Percentiles rank a stretch among this genome's conserved stretches.
Evolutionary conservation across 139 green algal genomes (phyloP).

Genomic region (Ettlia oleoabundans): DNA sequence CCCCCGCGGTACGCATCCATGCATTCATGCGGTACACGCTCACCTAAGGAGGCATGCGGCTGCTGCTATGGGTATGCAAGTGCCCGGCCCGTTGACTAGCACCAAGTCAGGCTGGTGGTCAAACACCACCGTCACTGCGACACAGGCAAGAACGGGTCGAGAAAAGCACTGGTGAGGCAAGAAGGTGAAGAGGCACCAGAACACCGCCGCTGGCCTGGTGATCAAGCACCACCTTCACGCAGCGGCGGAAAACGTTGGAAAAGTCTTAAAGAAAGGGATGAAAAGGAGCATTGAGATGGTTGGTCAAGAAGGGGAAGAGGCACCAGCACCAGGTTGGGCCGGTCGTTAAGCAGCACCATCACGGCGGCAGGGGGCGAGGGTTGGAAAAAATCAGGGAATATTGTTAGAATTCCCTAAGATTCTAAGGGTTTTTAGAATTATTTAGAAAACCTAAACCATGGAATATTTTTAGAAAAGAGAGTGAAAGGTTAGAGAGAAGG

Average conservation of each 20-base stretch:
- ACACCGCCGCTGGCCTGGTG: background rate
- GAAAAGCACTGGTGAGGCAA: background rate
- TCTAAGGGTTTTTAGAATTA: too few species aligned
- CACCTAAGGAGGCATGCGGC: slow-evolving; percentile 56
- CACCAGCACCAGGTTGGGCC: slow-evolving; percentile 69
- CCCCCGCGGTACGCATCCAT: too few species aligned
- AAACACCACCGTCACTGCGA: slow-evolving; percentile 6
- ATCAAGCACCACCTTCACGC: background rate
- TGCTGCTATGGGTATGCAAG: slow-evolving; percentile 83
- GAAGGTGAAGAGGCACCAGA: background rate
- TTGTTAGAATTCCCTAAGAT: too few species aligned
- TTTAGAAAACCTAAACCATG: background rate
- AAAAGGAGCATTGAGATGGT: too few species aligned
- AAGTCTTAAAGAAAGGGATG: background rate
- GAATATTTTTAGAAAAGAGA: background rate
- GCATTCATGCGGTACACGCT: slow-evolving; percentile 34
- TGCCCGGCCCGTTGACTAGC: slow-evolving; percentile 89
- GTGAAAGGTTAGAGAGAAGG: too few species aligned
- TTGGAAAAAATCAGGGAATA: too few species aligned
- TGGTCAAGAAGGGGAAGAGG: too few species aligned
- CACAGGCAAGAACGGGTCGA: background rate
- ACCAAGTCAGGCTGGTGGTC: slow-evolving; percentile 52
- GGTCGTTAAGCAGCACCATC: background rate
- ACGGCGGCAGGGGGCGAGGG: background rate
- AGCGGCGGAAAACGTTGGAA: too few species aligned